phyloP scores from a whole-genome alignment of 805 yeast species.

The Jamesozyma lodderae region DNA sequence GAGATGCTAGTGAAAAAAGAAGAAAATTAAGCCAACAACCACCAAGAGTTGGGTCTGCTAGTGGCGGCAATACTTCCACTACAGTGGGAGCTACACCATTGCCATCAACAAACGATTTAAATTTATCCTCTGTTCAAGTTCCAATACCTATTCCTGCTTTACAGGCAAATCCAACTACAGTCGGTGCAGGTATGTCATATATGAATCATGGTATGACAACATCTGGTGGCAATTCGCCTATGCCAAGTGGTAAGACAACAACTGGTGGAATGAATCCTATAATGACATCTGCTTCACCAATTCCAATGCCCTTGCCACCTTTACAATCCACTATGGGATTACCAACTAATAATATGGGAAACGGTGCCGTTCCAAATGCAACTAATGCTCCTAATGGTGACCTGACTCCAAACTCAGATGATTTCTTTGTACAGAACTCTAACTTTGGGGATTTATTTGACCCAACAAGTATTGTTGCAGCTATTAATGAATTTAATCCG shows the following conservation, averaged over 20 bases:
- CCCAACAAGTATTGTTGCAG: slow-evolving; percentile 27
- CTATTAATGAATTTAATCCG: slow-evolving; percentile 9
- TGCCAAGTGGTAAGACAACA: neutral
- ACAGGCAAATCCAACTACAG: neutral
- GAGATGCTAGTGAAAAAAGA: slow-evolving; percentile 17
- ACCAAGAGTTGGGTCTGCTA: slow-evolving; percentile 2
- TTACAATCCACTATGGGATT: slow-evolving; percentile 6
- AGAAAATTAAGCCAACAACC: slow-evolving; percentile 12
- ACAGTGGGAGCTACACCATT: slow-evolving; percentile 1
- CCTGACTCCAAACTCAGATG: slow-evolving; percentile 28
- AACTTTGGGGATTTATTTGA: slow-evolving; percentile 27
- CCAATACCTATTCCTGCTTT: neutral
- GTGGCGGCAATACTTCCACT: neutral
- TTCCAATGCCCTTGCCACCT: slow-evolving; percentile 11
- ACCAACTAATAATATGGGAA: slow-evolving; percentile 4
- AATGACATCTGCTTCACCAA: neutral
- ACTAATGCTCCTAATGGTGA: neutral
- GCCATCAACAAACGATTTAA: slow-evolving; percentile 1
- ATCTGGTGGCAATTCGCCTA: neutral
- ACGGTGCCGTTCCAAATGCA: neutral
- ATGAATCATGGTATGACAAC: neutral
- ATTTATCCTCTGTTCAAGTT: neutral
- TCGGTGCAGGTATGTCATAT: neutral
- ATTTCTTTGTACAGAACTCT: slow-evolving; percentile 27
- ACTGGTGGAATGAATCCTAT: neutral